Evolutionary conservation across 208 protist species (phyloP).

Genomic region (Trypanosomatidae sp.): DNA sequence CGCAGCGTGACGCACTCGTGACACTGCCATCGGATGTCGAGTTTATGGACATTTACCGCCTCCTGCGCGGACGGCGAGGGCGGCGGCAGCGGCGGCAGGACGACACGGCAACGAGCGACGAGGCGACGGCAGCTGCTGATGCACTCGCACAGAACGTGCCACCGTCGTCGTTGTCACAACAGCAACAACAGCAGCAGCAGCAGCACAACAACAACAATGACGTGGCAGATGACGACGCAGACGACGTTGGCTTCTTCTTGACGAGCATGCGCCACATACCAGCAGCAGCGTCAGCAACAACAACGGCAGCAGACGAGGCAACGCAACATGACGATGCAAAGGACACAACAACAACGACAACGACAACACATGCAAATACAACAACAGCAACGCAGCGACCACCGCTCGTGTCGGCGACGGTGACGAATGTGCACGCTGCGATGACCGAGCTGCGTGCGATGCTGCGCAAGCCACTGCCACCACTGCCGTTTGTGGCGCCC

Average conservation of each 20-base stretch:
- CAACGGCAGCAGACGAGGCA: not conserved
- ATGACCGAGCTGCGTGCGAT: constrained; percentile 65
- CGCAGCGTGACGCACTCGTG: constrained; percentile 23
- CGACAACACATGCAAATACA: too few species aligned
- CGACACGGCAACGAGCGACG: not conserved
- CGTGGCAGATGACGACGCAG: not conserved
- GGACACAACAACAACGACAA: not conserved
- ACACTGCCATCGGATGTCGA: constrained; percentile 73
- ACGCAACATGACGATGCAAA: not conserved
- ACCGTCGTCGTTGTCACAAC: not conserved
- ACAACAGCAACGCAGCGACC: too few species aligned
- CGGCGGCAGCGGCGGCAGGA: too few species aligned
- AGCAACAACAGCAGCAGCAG: constrained; percentile 1
- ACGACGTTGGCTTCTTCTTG: constrained; percentile 16
- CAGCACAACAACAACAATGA: not conserved
- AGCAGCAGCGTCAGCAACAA: not conserved
- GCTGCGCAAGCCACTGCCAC: constrained; percentile 61
- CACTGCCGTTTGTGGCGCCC: constrained; percentile 48
- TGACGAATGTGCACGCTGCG: constrained; percentile 58
- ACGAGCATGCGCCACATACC: constrained; percentile 9
- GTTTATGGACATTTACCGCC: constrained; percentile 83
- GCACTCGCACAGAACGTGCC: not conserved
- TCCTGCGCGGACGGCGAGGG: constrained; percentile 7
- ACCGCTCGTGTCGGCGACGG: constrained; percentile 22
- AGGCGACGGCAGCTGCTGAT: not conserved